Evolutionary conservation across 805 yeast genomes (phyloP).

Genomic region (Pichia deserticola): DNA sequence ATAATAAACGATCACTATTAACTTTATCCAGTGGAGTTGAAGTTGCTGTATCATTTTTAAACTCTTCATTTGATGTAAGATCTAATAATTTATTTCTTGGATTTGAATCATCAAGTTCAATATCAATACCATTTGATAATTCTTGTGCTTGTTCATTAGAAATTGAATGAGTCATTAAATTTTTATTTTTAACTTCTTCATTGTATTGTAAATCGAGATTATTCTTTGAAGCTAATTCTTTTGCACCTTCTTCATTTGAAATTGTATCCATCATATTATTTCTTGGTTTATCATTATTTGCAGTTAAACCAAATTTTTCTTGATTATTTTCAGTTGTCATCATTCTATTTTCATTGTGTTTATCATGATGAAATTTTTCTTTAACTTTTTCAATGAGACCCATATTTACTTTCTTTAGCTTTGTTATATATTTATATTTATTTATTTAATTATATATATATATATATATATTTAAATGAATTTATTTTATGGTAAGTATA

Average conservation of each 20-base stretch:
- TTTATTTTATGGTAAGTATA: too few species aligned
- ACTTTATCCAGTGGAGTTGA: neutral
- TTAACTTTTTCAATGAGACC: slow-evolving; percentile 10
- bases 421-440: too few species aligned
- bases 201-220: neutral
- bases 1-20: slow-evolving; percentile 7
- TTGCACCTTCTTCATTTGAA: slow-evolving; percentile 10
- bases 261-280: slow-evolving; percentile 13
- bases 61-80: neutral
- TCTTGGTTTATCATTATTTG: slow-evolving; percentile 7
- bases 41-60: neutral
- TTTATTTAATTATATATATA: too few species aligned
- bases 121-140: neutral
- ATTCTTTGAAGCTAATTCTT: neutral
- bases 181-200: neutral
- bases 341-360: slow-evolving; percentile 7
- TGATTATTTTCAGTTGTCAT: slow-evolving; percentile 9
- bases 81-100: slow-evolving; percentile 9
- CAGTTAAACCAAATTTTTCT: slow-evolving; percentile 5
- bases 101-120: neutral
- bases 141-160: slow-evolving; percentile 7
- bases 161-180: slow-evolving; percentile 2
- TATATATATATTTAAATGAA: too few species aligned
- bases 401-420: neutral
- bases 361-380: slow-evolving; percentile 1